Percentiles rank a stretch among this genome's conserved stretches.
These are phyloP conservation scores for Botryosphaeria dothidea DNA, from an alignment of 2,329 filamentous ascomycete species.

Conservation along the genomic window DNA sequence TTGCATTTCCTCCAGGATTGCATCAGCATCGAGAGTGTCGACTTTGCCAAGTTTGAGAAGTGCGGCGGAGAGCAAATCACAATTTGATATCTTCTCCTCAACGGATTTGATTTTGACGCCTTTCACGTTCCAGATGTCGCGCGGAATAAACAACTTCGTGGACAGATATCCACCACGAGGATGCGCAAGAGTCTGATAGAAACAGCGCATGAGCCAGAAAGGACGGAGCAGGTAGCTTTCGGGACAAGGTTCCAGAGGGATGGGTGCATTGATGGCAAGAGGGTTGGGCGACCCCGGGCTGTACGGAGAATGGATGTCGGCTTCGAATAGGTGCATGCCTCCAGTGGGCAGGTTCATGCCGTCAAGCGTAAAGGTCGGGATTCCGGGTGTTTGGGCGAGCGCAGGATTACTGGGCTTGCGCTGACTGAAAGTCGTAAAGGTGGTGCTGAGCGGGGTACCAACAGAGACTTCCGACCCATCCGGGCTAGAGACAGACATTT, in stretches of 20 bases:
- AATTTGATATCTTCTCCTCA: slow-evolving; percentile 92
- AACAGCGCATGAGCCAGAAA: slow-evolving; percentile 95
- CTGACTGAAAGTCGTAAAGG: slow-evolving; percentile 56
- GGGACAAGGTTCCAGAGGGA: slow-evolving; percentile 86
- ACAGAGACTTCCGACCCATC: slow-evolving; percentile 68
- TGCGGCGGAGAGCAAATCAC: slow-evolving; percentile 86
- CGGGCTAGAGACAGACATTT: slow-evolving; percentile 65
- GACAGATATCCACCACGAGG: slow-evolving; percentile 90
- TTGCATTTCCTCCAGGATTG: slow-evolving; percentile 92
- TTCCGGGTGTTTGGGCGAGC: slow-evolving; percentile 68
- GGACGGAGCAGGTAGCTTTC: slow-evolving; percentile 86
- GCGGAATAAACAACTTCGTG: slow-evolving; percentile 85
- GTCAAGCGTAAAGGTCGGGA: slow-evolving; percentile 60
- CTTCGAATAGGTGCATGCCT: slow-evolving; percentile 81
- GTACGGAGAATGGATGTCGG: slow-evolving; percentile 69
- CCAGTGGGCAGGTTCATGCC: slow-evolving; percentile 60
- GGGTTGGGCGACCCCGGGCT: slow-evolving; percentile 67
- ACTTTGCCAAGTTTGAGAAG: slow-evolving; percentile 80
- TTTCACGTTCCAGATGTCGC: slow-evolving; percentile 91
- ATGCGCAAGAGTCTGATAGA: slow-evolving; percentile 90
- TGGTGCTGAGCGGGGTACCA: slow-evolving; percentile 71
- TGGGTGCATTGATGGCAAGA: slow-evolving; percentile 65
- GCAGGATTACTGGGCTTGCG: slow-evolving; percentile 53
- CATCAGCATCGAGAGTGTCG: slow-evolving; percentile 87
- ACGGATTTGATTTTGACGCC: slow-evolving; percentile 88